Base-by-base conservation (phyloP, 2,329 filamentous ascomycete genomes). In the Diaporthe citrichinensis region DNA sequence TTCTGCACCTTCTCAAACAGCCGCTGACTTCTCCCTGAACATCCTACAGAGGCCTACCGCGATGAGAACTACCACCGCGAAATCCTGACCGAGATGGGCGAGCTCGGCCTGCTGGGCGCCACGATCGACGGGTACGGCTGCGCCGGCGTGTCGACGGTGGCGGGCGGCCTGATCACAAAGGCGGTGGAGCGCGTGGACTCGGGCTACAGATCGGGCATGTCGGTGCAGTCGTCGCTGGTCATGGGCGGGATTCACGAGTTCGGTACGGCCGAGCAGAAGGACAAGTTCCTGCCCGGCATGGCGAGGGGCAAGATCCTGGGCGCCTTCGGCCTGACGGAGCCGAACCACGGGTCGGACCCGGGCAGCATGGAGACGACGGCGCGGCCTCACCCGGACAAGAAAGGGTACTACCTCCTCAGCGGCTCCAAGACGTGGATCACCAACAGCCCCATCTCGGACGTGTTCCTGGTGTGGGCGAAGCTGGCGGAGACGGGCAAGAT, bases 341-440 rank as follows among this genome's bases (percentile, higher is more conserved):
- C 95, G 59, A 96, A 97, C 84, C 95, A 97, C 83, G 95, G 95
- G 77, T 95, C 93, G 71, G 95, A 97, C 81, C 95, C 95, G 25
- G 95, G 94, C 20, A 94, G 93, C 4, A 95, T 97, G 93, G 95
- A 97, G 87, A 94, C 93, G 8, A 89, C 89, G 23, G 95, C 95
- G 14, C 94, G 92, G 81, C 91, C 91, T 71, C 94, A 97, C 83
- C 94, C 94, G 8, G 91, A 89, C 15, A 95, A 95, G 86, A 92
- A 94, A 81, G 94, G 94, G 3, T 94, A 94, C 82, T 94, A 93
- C 80, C 89, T 91, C 61, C 86, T 97, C 31, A 93, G 90, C 62
- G 95, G 95, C 6, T 87, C 93, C 62, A 97, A 97, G 88, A 97
- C 95, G 0, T 97, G 95, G 95, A 97, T 97, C 81, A 97, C 95